These are phyloP conservation scores for Tuber microsphaerosporum DNA, from an alignment of 495 filamentous ascomycete species.

Conservation along the genomic window DNA sequence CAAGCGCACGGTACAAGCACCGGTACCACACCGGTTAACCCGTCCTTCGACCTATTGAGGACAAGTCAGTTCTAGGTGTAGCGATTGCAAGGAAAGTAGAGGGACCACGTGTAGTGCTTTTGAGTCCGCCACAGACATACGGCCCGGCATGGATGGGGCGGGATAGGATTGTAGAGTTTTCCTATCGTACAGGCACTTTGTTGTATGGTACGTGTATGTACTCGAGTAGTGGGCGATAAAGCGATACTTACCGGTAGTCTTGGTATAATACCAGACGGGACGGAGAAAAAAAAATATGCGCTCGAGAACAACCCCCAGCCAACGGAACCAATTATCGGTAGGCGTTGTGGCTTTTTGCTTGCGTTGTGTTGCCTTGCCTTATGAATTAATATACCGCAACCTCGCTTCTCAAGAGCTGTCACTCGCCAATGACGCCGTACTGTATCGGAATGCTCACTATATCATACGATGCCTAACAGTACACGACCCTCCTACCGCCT, in stretches of 20 bases:
- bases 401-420: neutral
- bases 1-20: no score
- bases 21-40: neutral
- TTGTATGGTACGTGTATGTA: no score
- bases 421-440: neutral
- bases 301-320: neutral
- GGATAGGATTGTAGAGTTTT: neutral
- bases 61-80: neutral
- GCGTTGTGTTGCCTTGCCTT: neutral
- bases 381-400: neutral
- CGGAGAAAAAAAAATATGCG: neutral
- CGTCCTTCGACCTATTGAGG: neutral
- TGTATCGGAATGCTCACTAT: no score
- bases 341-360: no score
- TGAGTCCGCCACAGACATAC: neutral
- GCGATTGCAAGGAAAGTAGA: neutral
- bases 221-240: no score
- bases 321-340: neutral
- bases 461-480: no score
- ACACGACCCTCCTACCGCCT: no score
- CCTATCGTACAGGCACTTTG: no score
- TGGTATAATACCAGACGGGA: neutral
- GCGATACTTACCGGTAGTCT: neutral
- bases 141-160: neutral
- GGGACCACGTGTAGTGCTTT: neutral